Percentiles rank a stretch among this genome's conserved stretches.
Conservation (phyloP, 768 basidiomycete genomes). For the Pisolithus orientalis region DNA sequence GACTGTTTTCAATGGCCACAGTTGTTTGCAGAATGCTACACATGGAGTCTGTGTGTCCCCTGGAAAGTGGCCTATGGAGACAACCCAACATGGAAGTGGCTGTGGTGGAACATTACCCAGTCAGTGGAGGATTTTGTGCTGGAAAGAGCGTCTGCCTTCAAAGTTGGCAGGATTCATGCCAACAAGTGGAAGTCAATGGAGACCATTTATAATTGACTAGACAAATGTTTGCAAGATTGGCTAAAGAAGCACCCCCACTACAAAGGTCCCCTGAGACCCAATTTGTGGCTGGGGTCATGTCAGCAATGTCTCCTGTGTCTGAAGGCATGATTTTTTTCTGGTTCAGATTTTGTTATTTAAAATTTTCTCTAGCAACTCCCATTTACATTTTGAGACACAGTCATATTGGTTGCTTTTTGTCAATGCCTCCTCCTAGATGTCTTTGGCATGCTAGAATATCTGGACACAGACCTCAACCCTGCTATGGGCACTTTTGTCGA, state of each 20-base stretch:
- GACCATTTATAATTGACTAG: too few species aligned
- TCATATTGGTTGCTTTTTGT: background rate
- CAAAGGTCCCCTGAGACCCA: background rate
- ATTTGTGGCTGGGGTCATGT: background rate
- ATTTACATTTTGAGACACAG: background rate
- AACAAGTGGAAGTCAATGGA: too few species aligned
- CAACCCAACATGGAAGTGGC: too few species aligned
- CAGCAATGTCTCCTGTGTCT: background rate
- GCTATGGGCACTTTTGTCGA: background rate
- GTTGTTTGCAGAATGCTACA: too few species aligned
- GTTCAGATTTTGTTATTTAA: background rate
- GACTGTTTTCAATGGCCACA: too few species aligned
- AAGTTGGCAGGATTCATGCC: too few species aligned
- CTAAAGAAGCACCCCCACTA: background rate
- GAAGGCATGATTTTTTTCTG: background rate
- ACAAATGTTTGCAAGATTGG: background rate
- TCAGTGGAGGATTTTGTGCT: too few species aligned
- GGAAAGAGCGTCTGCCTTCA: too few species aligned
- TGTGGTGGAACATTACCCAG: too few species aligned
- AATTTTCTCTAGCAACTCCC: background rate
- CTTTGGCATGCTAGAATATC: background rate
- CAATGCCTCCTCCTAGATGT: background rate
- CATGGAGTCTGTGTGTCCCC: too few species aligned
- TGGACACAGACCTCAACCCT: background rate
- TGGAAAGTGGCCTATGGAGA: too few species aligned